These are phyloP conservation scores for Puccinia novopanici DNA, from an alignment of 1,284 basidiomycete species.

Conservation along the genomic window DNA sequence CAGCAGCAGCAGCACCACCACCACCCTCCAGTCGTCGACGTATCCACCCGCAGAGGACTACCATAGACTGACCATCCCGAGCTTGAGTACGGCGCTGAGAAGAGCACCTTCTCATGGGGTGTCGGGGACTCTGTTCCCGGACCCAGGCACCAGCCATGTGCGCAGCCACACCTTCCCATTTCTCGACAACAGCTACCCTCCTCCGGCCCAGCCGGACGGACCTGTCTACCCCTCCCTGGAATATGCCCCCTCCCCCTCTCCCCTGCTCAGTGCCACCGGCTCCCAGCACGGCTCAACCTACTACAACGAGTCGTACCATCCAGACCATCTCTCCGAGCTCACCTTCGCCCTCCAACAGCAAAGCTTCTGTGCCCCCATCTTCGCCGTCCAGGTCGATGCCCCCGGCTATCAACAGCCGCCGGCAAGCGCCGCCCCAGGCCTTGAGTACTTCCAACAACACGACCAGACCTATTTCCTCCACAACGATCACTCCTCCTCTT, in stretches of 20 bases:
- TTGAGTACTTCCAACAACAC: not conserved
- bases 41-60: not conserved
- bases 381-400: slow-evolving; percentile 27
- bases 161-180: slow-evolving; percentile 38
- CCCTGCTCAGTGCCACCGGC: not conserved
- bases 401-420: slow-evolving; percentile 4
- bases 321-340: slow-evolving; percentile 16
- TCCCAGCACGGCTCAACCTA: not conserved
- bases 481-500: not conserved
- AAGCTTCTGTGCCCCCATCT: slow-evolving; percentile 25
- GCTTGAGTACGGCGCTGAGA: slow-evolving; percentile 7
- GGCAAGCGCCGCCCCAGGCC: not conserved
- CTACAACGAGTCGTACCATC: slow-evolving; percentile 13
- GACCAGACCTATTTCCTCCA: slow-evolving; percentile 11
- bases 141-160: not conserved
- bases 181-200: slow-evolving; percentile 9
- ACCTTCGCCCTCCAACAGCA: slow-evolving; percentile 20
- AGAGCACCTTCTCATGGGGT: slow-evolving; percentile 15
- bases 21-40: not conserved
- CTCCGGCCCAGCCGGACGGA: not conserved
- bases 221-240: not conserved
- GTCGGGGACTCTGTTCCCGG: not conserved
- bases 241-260: not conserved
- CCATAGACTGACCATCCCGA: slow-evolving; percentile 4
- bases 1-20: not conserved